Evolutionary conservation across 2,329 filamentous ascomycete genomes (phyloP).

Genomic region (Xylariales sp.): DNA sequence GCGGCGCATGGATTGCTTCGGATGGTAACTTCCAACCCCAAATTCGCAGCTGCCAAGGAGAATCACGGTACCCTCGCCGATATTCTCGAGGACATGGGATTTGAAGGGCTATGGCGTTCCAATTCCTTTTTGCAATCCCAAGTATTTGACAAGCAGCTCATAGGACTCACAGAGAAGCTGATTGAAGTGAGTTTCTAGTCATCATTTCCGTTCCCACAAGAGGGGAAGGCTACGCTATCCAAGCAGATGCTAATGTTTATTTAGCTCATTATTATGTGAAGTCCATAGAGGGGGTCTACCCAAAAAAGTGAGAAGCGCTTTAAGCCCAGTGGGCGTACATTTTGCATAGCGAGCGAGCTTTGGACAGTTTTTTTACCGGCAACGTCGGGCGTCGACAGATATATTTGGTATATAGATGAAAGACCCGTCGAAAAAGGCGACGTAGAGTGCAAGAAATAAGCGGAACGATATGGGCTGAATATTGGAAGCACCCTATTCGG

Average conservation of each 20-base stretch:
- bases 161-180: constrained; percentile 67
- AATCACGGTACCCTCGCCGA: constrained; percentile 62
- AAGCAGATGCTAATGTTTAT: constrained; percentile 18
- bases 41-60: constrained; percentile 61
- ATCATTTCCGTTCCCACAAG: neutral
- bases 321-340: neutral
- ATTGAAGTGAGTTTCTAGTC: constrained; percentile 64
- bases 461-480: neutral
- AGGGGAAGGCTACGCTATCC: neutral
- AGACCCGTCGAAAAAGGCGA: neutral
- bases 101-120: constrained; percentile 71
- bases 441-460: neutral
- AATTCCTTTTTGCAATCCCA: constrained; percentile 63
- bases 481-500: neutral
- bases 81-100: constrained; percentile 69
- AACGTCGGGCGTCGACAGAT: neutral
- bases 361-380: neutral
- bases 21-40: constrained; percentile 66
- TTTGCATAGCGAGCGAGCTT: constrained; percentile 24
- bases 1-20: constrained; percentile 70
- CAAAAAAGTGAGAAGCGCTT: neutral
- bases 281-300: neutral
- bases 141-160: constrained; percentile 64
- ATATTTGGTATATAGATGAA: constrained; percentile 11
- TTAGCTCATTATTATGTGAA: constrained; percentile 41